Percentiles rank a stretch among this genome's conserved stretches.
phyloP scores from a whole-genome alignment of 441 rosid genomes.

The Populus hybrid region DNA sequence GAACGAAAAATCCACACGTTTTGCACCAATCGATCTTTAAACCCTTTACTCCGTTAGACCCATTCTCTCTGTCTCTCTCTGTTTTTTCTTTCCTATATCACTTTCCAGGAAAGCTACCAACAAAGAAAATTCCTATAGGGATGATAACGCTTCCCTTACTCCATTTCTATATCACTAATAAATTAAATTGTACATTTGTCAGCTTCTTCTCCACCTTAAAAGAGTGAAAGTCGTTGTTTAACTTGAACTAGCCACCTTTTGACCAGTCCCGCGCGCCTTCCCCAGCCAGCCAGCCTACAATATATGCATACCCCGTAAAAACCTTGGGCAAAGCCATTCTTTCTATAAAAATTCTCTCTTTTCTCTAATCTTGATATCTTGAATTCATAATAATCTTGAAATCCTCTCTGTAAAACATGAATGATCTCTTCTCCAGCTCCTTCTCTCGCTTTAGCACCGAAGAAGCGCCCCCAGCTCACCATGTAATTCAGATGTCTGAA shows the following conservation, averaged over 20 bases:
- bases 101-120: background rate
- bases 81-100: background rate
- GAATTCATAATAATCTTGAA: background rate
- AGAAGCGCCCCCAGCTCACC: conserved; percentile 38
- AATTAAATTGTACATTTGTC: background rate
- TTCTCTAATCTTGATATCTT: background rate
- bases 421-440: conserved; percentile 70
- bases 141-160: background rate
- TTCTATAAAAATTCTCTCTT: background rate
- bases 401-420: conserved; percentile 34
- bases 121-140: background rate
- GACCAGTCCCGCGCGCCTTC: background rate
- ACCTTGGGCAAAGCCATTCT: background rate
- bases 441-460: conserved; percentile 69
- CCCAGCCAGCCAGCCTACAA: background rate
- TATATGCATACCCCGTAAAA: background rate
- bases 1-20: conserved; percentile 1
- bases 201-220: background rate
- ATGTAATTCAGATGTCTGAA: conserved; percentile 47
- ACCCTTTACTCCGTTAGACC: background rate
- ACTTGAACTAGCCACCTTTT: background rate
- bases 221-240: background rate
- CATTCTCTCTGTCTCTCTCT: background rate
- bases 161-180: background rate
- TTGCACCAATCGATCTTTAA: background rate